Base-by-base conservation (phyloP, 1,284 basidiomycete species). In the Hymenochaete sp. region DNA sequence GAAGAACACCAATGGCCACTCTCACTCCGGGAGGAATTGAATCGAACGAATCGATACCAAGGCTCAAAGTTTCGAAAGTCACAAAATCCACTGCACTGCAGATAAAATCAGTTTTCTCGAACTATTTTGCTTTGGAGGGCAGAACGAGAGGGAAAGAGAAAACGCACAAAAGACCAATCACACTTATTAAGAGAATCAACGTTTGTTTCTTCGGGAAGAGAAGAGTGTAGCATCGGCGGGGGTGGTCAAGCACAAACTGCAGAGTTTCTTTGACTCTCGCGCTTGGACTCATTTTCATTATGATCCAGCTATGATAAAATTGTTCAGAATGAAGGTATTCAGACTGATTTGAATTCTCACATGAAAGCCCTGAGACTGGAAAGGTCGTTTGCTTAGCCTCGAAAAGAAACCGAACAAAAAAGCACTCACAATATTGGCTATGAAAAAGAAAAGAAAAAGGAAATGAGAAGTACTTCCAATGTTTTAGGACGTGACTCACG, bases 131-230 rank as follows among this genome's bases (percentile, higher is more conserved):
- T 16, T 6, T n/a, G 13, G 13, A 5, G 32, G 21, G 5, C 5
- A 35, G 14, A n/a, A 4, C 21, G 21, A 6, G 21, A 35, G 13
- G 8, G 5, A 35, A n/a, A 6, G 8, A 35, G 21, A 6, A 5
- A 35, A n/a, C 14, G 14, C 21, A 16, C 14, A 6, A 8, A 39
- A n/a, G 38, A 21, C 16, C 6, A 8, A 22, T 8, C 4, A 6
- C 8, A 62, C 74, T 53, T 55, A 89, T 74, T 0, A 91, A 53
- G 10, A 97, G 73, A 56, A 93, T 90, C 89, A 92, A 93, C 2
- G 93, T 97, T 60, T 97, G 93, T 53, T 92, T 88, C 0, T 90
- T 82, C 0, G 93, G 95, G 57, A 98, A 98, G 5, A 98, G 75
- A 61, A 96, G 93, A 32, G 95, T 80, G 59, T 91, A 98, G 66